Evolutionary conservation across 495 filamentous ascomycete genomes (phyloP), one percentile per base, ranked within the genome.

Genomic region (Aspergillus bridgeri): DNA sequence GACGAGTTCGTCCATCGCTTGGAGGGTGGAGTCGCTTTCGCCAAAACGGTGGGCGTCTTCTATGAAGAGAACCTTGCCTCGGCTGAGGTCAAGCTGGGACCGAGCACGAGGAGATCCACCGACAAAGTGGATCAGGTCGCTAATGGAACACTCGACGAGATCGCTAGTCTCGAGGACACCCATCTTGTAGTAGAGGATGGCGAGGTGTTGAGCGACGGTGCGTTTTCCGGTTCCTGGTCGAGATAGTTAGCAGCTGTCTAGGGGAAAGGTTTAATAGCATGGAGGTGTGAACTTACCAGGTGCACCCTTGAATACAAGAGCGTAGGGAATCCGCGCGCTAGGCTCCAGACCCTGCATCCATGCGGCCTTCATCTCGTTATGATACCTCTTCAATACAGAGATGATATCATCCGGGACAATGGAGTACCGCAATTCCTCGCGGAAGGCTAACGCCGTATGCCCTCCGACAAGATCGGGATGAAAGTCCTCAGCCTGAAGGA

Each of bases 21-120:
- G 84, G 29, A 76, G 77, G 6, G 79, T 79, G 57, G 79, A 85
- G 13, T 60, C 63, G n/a, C 27, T 49, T 2, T 66, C 81, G 75
- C 1, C 72, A 72, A 89, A 77, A 0, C 84, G 75, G 59, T 88
- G 87, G 0, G 86, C 86, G 58, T 89, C 86, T 54, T 88, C 86
- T n/a, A 89, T 71, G 52, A 87, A 85, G 1, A 89, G 75, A 1
- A 89, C 81, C 51, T 79, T 81, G 1, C 86, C 86, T 0, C 86
- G 76, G 0, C 80, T 82, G 29, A 75, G 77, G 43, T 89, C 84
- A 0, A 91, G 69, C 6, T 78, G 74, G 44, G 78, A 71, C 53
- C 78, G 75, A 0, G 83, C 81, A 57, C 88, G 87, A n/a, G 85
- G 83, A 0, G 82, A 83, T 0, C 85, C 88, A 0, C 87, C 83